A percentile compares a stretch with the other conserved stretches of the same genome.
phyloP scores from a whole-genome alignment of 2,329 filamentous ascomycete species.

The Cladosporium sp. region DNA sequence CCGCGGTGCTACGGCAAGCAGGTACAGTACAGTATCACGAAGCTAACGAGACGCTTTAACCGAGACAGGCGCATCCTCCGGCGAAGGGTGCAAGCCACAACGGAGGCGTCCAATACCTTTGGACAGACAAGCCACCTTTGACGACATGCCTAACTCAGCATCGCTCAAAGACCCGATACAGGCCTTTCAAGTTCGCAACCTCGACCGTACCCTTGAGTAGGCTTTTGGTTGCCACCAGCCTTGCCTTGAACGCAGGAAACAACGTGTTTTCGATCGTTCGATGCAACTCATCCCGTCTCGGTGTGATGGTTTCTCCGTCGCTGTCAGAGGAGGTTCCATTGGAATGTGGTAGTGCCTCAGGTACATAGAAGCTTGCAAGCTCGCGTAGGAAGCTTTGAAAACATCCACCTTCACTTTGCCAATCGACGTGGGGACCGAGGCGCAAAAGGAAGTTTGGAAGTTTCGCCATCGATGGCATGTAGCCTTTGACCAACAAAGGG shows the following conservation, averaged over 20 bases:
- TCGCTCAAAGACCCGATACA: constrained; percentile 93
- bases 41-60: not conserved
- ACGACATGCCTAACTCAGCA: constrained; percentile 56
- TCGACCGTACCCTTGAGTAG: constrained; percentile 79
- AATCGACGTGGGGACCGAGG: constrained; percentile 84
- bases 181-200: constrained; percentile 84
- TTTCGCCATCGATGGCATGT: constrained; percentile 81
- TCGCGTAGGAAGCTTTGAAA: constrained; percentile 85
- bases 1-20: not conserved
- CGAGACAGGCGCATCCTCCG: not conserved
- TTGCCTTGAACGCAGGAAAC: constrained; percentile 83
- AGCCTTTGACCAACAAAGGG: constrained; percentile 84
- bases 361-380: constrained; percentile 85
- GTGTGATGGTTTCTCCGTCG: constrained; percentile 22
- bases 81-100: not conserved
- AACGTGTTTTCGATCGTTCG: constrained; percentile 79
- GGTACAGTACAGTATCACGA: not conserved
- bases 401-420: constrained; percentile 80
- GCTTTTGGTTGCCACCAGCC: constrained; percentile 77
- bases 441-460: constrained; percentile 84
- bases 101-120: not conserved
- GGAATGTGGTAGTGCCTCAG: constrained; percentile 71
- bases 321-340: constrained; percentile 37
- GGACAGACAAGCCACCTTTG: not conserved
- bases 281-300: constrained; percentile 57